Base-by-base conservation (phyloP, 1,284 basidiomycete species). In the Ceratobasidium sp. region DNA sequence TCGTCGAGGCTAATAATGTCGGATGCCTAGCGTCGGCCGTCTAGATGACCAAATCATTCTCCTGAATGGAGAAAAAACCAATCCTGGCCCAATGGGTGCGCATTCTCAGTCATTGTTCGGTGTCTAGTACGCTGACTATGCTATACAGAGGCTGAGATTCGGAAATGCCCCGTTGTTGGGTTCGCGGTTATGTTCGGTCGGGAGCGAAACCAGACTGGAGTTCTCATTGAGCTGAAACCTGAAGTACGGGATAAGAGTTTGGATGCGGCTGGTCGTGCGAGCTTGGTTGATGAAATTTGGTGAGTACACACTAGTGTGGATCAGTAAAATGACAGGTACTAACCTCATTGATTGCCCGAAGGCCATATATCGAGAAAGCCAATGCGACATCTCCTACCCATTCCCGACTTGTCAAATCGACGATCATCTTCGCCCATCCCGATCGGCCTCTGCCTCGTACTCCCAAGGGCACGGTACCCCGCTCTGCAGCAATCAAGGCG, bases 11-110 rank as follows among this genome's bases (percentile, higher is more conserved):
- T 14, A 32, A 38, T 38, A 58, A 6, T 13, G 2, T 38, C 5
- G 23, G 7, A n/a, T 38, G 13, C 28, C 11, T 35, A 71, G 69
- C 11, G 44, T 71, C 16, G 75, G 75, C 2, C 43, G 75, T 0
- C 28, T 55, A 6, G 75, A 76, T 46, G 75, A 76, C 32, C 75
- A 76, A 47, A 72, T 76, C 13, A 64, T 70, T 26, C 28, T 76
- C 18, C 35, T 50, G 21, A 74, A 72, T 52, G 75, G 74, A 9
- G 75, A 76, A 54, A 74, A 76, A 43, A 84, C 82, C 0, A 85
- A 85, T 74, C 84, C 84, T 0, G 81, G 79, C 1, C 83, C 83
- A 0, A 77, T 85, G 55, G 84, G 83, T 83, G 63, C 44, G 78
- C 14, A 5, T 11, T 38, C 18, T 11, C 35, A 38, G 11, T 38